Evolutionary conservation across 2,329 filamentous ascomycete species (phyloP).

Genomic region (Epichloe typhina): DNA sequence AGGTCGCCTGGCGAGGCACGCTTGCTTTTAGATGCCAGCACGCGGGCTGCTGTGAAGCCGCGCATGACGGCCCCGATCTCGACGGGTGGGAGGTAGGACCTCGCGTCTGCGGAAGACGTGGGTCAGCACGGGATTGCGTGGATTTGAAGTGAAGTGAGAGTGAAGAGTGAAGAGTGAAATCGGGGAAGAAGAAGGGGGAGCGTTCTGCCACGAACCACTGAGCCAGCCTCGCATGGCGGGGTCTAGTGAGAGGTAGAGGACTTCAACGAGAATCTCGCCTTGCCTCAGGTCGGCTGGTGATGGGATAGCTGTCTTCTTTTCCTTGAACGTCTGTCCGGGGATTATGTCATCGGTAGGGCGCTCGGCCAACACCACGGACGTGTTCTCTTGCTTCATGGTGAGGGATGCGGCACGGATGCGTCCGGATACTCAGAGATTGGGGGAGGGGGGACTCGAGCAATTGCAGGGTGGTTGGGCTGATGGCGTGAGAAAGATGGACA

Average conservation of each 20-base stretch:
- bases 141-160: background rate
- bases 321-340: slow-evolving; percentile 50
- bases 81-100: slow-evolving; percentile 56
- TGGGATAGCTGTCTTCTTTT: slow-evolving; percentile 36
- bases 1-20: slow-evolving; percentile 44
- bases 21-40: slow-evolving; percentile 45
- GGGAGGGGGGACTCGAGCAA: background rate
- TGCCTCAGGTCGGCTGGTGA: slow-evolving; percentile 41
- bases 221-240: slow-evolving; percentile 68
- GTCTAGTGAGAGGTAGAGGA: slow-evolving; percentile 55
- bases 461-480: background rate
- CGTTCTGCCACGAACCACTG: slow-evolving; percentile 29
- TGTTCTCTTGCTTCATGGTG: slow-evolving; percentile 31
- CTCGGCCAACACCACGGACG: slow-evolving; percentile 47
- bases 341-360: slow-evolving; percentile 48
- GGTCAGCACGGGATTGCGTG: background rate
- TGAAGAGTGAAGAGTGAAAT: too few species aligned
- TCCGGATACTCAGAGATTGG: background rate
- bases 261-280: slow-evolving; percentile 49
- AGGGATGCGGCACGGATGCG: background rate
- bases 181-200: too few species aligned
- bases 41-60: slow-evolving; percentile 43
- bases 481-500: background rate
- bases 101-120: slow-evolving; percentile 20
- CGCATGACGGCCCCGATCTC: slow-evolving; percentile 57